Conservation (phyloP, 805 yeast species). For the Nakazawaea laoshanensis region DNA sequence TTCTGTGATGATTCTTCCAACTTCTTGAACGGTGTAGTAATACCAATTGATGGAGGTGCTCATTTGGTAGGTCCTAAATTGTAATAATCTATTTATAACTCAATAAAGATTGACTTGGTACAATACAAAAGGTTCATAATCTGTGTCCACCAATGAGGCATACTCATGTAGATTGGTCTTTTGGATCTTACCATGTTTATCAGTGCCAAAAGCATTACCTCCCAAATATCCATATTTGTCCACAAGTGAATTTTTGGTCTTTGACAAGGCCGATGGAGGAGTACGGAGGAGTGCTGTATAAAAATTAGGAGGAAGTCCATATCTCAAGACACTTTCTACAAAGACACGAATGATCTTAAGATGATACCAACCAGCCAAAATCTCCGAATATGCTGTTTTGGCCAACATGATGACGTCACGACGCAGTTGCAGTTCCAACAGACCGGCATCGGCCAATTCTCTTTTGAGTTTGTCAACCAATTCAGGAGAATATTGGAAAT, state of each 20-base stretch:
- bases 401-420: conserved; percentile 78
- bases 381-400: conserved; percentile 83
- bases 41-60: conserved; percentile 69
- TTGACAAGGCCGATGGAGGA: conserved; percentile 32
- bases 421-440: conserved; percentile 63
- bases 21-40: conserved; percentile 58
- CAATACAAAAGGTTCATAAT: conserved; percentile 92
- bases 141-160: conserved; percentile 88
- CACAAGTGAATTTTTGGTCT: conserved; percentile 63
- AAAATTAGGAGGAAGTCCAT: conserved; percentile 94
- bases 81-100: background rate
- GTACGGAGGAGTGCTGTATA: conserved; percentile 42
- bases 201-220: conserved; percentile 75
- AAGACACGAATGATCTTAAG: conserved; percentile 79
- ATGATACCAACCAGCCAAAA: conserved; percentile 82
- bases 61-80: conserved; percentile 26
- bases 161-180: conserved; percentile 77
- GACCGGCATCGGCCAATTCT: conserved; percentile 70
- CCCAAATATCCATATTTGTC: conserved; percentile 82
- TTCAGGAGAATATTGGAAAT: conserved; percentile 79
- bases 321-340: conserved; percentile 90
- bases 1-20: conserved; percentile 47
- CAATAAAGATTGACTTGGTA: conserved; percentile 44
- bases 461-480: conserved; percentile 60
- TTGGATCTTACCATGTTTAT: conserved; percentile 55